Base-by-base conservation (phyloP, 2,329 filamentous ascomycete species). In the Leptodontidium sp. region DNA sequence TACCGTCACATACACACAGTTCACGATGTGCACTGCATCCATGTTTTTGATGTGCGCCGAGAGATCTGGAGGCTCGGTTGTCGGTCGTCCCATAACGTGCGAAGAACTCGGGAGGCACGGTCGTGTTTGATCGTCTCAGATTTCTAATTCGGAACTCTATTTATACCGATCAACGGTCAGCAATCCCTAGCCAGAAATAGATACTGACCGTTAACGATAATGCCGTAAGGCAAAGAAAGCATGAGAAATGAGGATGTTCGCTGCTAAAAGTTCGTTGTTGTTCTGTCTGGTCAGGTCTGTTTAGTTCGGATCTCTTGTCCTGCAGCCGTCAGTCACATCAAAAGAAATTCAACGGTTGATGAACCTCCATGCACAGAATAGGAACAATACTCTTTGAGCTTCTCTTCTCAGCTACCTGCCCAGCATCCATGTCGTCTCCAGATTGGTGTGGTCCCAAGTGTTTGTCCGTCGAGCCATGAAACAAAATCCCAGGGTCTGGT, bases 401-500 rank as follows among this genome's bases (percentile, higher is more conserved):
- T 21, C 21, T 21, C 21, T 21, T 21, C 21, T 21, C 21, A 21
- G 21, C 21, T 21, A 21, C 21, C 21, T 21, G 21, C 21, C 21
- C 21, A 21, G 21, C 21, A 21, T 21, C 21, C 21, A 21, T 21
- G 21, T 21, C 21, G 21, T 53, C 50, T 32, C 8, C 26, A 32
- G 24, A 17, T 53, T 52, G 21, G 49, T 52, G 7, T 21, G 21
- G 49, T 53, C 26, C 24, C 50, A 32, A 32, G 9, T 53, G 26
- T 32, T 53, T 53, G 50, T 15, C 24, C 50, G 26, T 53, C 32
- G 17, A 24, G 50, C 50, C 50, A 53, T 32, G 50, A 32, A 53
- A 53, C 50, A 53, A 53, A 53, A 32, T 32, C 26, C 50, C 12
- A 53, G 11, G 50, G 26, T 53, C 50, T 53, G 14, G 50, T 32